These are phyloP conservation scores for Trypanosoma melophagium DNA, from an alignment of 208 protist genomes.

Conservation along the genomic window DNA sequence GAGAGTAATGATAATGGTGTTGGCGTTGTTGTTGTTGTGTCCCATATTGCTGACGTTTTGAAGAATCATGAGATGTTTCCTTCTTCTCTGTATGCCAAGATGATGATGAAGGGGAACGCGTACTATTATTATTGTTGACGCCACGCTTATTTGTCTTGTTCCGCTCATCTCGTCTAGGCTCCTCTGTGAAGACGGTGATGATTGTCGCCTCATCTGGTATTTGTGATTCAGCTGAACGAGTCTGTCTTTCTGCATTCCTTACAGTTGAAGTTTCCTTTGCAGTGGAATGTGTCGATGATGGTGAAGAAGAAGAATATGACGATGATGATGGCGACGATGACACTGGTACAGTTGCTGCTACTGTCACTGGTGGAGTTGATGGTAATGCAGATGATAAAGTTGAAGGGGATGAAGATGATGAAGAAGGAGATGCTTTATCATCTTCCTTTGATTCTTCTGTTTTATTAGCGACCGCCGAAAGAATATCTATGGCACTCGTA, in stretches of 20 bases:
- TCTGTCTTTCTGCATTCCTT: not conserved
- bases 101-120: not conserved
- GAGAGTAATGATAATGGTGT: conserved; percentile 17
- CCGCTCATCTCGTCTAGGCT: not conserved
- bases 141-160: not conserved
- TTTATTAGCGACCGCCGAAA: conserved; percentile 23
- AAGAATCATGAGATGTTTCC: not conserved
- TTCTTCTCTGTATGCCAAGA: not conserved
- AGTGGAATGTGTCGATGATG: too few species aligned
- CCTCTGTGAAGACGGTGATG: not conserved
- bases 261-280: too few species aligned
- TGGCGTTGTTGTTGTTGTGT: conserved; percentile 5
- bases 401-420: not conserved
- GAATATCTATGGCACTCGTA: conserved; percentile 63
- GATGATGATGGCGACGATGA: too few species aligned
- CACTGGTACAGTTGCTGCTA: not conserved
- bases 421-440: not conserved
- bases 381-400: not conserved
- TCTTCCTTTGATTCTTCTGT: not conserved
- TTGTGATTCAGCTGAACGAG: not conserved
- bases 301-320: too few species aligned
- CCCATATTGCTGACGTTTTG: not conserved
- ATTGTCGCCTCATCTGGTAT: not conserved
- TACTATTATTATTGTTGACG: conserved; percentile 1
- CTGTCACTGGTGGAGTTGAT: not conserved